Evolutionary conservation across 2,329 filamentous ascomycete species (phyloP).

Genomic region (Colletotrichum sp.): DNA sequence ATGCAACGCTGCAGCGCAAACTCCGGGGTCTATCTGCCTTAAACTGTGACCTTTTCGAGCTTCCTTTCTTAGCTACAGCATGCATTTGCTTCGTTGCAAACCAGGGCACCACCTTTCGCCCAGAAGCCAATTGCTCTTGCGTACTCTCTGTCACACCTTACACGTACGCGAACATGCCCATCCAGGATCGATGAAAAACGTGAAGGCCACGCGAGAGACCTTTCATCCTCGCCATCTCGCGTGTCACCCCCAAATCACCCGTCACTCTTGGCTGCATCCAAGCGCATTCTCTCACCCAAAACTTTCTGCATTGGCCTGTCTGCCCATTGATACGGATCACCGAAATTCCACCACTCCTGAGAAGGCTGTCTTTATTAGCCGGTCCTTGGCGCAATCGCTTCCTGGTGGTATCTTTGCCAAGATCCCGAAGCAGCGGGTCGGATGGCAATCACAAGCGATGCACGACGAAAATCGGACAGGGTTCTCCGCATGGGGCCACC

Average conservation of each 20-base stretch:
- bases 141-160: neutral
- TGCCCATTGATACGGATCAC: neutral
- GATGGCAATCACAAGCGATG: neutral
- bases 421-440: neutral
- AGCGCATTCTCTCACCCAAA: neutral
- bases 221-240: neutral
- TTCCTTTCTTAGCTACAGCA: neutral
- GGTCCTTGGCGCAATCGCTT: neutral
- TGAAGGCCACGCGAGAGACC: neutral
- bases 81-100: neutral
- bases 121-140: neutral
- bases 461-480: neutral
- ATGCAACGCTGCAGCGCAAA: neutral
- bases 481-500: conserved; percentile 13
- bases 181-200: neutral
- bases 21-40: neutral
- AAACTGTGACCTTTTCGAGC: neutral
- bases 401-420: neutral
- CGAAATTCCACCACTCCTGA: conserved; percentile 5
- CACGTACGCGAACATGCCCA: neutral
- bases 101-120: neutral
- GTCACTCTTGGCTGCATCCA: neutral
- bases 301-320: neutral
- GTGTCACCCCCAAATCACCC: too few relatives aligned
- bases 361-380: neutral